These are phyloP conservation scores for Emergomyces pasteurianus DNA, from an alignment of 2,329 filamentous ascomycete genomes.

Conservation along the genomic window DNA sequence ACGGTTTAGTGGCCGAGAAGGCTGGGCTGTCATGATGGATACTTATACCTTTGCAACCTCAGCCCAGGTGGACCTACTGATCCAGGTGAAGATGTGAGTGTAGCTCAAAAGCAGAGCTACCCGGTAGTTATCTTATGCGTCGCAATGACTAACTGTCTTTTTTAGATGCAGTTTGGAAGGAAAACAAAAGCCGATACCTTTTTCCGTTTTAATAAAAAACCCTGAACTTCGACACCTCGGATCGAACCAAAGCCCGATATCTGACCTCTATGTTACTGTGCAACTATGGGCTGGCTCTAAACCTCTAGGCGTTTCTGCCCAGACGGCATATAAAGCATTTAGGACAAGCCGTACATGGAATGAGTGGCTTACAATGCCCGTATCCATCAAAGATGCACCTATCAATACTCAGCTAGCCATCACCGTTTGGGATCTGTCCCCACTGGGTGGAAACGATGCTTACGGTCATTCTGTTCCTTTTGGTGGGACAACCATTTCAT, in stretches of 20 bases:
- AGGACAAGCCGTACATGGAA: conserved; percentile 68
- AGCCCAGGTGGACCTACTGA: conserved; percentile 63
- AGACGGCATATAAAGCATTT: conserved; percentile 88
- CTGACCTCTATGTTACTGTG: conserved; percentile 83
- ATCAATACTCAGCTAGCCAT: conserved; percentile 75
- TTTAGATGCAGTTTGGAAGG: conserved; percentile 63
- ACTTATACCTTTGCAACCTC: conserved; percentile 92
- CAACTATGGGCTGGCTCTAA: conserved; percentile 96
- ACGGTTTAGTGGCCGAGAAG: not conserved
- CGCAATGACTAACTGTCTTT: not conserved
- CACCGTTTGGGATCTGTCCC: conserved; percentile 89
- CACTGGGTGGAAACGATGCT: conserved; percentile 57
- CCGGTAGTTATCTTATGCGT: not conserved
- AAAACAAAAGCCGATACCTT: conserved; percentile 59
- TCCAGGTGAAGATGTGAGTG: conserved; percentile 52
- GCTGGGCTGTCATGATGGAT: conserved; percentile 46
- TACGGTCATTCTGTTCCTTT: conserved; percentile 77
- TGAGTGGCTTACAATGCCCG: conserved; percentile 84
- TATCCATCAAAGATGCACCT: conserved; percentile 72
- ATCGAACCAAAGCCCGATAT: conserved; percentile 69
- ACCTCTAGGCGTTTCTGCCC: conserved; percentile 77
- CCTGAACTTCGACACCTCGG: conserved; percentile 77
- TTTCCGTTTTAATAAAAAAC: conserved; percentile 64
- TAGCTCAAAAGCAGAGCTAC: conserved; percentile 4
- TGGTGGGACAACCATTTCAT: conserved; percentile 76